phyloP scores from a whole-genome alignment of 2,329 filamentous ascomycete species.

The Aspergillus transmontanensis region DNA sequence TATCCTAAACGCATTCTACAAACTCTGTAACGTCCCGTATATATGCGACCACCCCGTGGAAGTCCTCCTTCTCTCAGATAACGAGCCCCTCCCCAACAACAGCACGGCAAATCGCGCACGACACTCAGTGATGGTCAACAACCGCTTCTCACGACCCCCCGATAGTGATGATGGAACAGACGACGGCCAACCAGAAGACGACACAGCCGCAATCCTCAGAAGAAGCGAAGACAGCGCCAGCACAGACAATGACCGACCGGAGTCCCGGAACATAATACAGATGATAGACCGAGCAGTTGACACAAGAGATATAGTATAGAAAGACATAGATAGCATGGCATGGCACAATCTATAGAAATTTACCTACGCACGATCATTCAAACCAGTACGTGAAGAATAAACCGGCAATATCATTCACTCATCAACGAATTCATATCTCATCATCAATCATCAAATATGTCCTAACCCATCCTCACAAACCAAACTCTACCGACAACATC shows the following conservation, averaged over 20 bases:
- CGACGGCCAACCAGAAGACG: conserved; percentile 8
- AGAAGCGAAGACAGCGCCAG: conserved; percentile 13
- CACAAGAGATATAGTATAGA: conserved; percentile 16
- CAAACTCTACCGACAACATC: too few relatives aligned
- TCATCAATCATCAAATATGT: background rate
- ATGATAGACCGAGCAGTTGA: conserved; percentile 8
- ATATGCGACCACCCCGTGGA: conserved; percentile 39
- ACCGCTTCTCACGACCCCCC: conserved; percentile 33
- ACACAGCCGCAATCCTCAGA: conserved; percentile 14
- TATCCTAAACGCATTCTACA: conserved; percentile 36
- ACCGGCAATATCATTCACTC: conserved; percentile 9
- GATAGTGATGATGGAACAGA: conserved; percentile 15
- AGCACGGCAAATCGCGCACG: conserved; percentile 29
- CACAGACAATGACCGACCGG: background rate
- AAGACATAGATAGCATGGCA: background rate
- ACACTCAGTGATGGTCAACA: conserved; percentile 38
- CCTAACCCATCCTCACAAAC: background rate
- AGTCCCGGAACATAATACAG: background rate
- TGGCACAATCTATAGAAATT: background rate
- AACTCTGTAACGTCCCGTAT: conserved; percentile 29
- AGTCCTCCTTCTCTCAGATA: conserved; percentile 35
- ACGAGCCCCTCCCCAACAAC: conserved; percentile 40
- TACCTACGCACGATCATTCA: background rate
- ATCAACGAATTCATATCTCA: conserved; percentile 7
- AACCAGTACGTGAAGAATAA: background rate